phyloP scores from a whole-genome alignment of 1,284 basidiomycete species.

The Neotropicomus parvogracilis region DNA sequence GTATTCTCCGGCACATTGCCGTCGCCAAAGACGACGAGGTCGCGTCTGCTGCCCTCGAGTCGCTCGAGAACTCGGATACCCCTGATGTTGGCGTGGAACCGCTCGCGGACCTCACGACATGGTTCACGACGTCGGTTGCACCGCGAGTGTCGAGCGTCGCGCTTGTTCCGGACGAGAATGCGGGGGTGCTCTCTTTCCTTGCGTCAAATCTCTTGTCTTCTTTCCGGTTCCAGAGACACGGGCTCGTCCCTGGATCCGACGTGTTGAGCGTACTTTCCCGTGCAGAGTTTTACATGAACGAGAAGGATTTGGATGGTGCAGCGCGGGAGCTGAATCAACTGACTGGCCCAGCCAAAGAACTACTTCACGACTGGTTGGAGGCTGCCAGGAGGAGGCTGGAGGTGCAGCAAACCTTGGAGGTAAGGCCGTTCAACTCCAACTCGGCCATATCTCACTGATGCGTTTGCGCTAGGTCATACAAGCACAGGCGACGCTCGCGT shows the following conservation, averaged over 20 bases:
- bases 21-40: constrained; percentile 68
- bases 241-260: constrained; percentile 76
- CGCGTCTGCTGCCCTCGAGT: constrained; percentile 64
- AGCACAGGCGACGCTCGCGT: constrained; percentile 73
- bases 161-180: constrained; percentile 85
- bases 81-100: constrained; percentile 89
- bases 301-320: constrained; percentile 92
- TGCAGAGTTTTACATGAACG: constrained; percentile 87
- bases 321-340: constrained; percentile 91
- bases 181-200: constrained; percentile 86
- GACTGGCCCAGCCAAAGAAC: constrained; percentile 77
- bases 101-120: constrained; percentile 81
- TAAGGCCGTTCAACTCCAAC: constrained; percentile 33
- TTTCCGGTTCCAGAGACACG: constrained; percentile 76
- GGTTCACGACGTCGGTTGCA: constrained; percentile 85
- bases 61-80: constrained; percentile 71
- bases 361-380: constrained; percentile 89
- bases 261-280: constrained; percentile 84
- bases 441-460: not conserved
- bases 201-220: constrained; percentile 75
- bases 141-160: constrained; percentile 86
- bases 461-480: constrained; percentile 63
- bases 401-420: constrained; percentile 91
- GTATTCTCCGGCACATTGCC: constrained; percentile 73
- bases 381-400: constrained; percentile 88